phyloP scores from a whole-genome alignment of 768 basidiomycete species.

The Collybiopsis luxurians region DNA sequence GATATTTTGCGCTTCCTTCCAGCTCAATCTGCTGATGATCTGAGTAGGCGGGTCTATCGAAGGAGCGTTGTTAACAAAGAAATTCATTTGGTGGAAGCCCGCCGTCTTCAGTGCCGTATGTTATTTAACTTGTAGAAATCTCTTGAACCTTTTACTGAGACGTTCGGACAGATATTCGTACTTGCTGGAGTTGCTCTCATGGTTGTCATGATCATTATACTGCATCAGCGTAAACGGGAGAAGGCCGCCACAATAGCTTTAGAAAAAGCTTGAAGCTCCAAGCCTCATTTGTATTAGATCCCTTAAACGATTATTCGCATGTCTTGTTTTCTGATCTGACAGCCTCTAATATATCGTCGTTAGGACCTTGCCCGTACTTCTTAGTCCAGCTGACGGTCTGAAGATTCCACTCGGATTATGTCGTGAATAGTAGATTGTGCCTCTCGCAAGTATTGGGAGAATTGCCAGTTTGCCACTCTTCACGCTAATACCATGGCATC shows the following conservation, averaged over 20 bases:
- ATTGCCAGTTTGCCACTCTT: no score
- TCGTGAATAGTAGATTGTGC: no score
- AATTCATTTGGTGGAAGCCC: constrained; percentile 36
- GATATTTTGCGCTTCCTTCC: not conserved
- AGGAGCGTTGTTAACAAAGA: constrained; percentile 30
- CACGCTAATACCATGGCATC: no score
- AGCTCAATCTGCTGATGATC: not conserved
- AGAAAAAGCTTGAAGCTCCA: no score
- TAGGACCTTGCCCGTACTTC: no score
- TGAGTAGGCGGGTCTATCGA: constrained; percentile 33
- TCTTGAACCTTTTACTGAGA: not conserved
- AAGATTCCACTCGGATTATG: no score
- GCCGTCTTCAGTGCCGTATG: constrained; percentile 33
- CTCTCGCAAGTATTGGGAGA: no score
- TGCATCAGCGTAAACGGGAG: not conserved
- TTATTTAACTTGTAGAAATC: not conserved
- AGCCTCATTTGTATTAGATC: no score
- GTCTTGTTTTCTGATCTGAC: no score
- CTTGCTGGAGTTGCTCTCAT: not conserved
- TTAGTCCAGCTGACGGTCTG: no score
- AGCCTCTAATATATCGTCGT: no score
- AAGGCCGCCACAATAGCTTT: not conserved
- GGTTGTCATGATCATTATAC: constrained; percentile 1
- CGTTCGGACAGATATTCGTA: not conserved
- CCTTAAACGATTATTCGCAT: no score